Base-by-base conservation (phyloP, 1,284 basidiomycete genomes). In the Taiwanofungus camphoratus region DNA sequence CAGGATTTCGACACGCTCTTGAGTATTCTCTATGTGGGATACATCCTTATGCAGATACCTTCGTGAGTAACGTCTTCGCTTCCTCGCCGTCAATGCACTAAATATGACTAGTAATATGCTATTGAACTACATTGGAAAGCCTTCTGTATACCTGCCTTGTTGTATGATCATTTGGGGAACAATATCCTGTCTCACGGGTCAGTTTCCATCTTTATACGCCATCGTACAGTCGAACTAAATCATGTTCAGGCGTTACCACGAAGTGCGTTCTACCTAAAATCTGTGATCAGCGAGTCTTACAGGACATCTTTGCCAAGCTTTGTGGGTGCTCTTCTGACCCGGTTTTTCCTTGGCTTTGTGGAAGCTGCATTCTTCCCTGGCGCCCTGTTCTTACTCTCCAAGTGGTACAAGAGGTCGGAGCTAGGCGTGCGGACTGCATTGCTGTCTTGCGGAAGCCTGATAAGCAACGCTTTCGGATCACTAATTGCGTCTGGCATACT, bases 401-500 rank as follows among this genome's bases (percentile, higher is more conserved):
- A 82, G 63, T 80, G 83, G 84, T 87, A 79, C 61, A 84, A 76
- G 44, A 68, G 73, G 21, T 70, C 66, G 35, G 86, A 88, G 57
- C 68, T 88, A 27, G 84, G 82, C 29, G 63, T 83, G 39, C 73
- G 90, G 49, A 88, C 80, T 27, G 81, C 87, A n/a, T 66, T 87
- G 43, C 73, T 93, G 15, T 82, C 77, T 50, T 82, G 77, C 53
- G 87, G 87, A 11, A 79, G 72, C 56, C 70, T 92, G 42, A 78
- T 90, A 50, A 83, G 79, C 44, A 92, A 90, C 65, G 88, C 87
- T 1, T 91, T 92, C 57, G 87, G 89, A 15, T 72, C 85, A 1
- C 68, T 92, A 16, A 74, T 92, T 45, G 87, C 85, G 11, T 87
- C 85, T 13, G 81, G 75, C 6, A 85, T 87, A 47, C 67, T 88